Percentiles rank a stretch among this genome's conserved stretches.
Evolutionary conservation across 306 rosid species (phyloP).

Genomic region (Prunus davidiana): DNA sequence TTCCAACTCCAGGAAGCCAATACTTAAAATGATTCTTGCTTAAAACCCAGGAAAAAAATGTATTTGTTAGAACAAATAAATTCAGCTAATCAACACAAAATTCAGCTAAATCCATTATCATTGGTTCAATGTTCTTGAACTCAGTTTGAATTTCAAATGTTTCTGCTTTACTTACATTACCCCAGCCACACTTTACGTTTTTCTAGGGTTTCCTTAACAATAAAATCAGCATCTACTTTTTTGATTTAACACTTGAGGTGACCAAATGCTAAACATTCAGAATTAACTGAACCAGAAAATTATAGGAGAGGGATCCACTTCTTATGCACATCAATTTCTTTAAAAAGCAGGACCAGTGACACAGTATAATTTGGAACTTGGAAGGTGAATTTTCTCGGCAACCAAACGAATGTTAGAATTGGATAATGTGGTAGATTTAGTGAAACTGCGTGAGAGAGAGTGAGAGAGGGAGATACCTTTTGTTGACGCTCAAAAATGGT

Average conservation of each 20-base stretch:
- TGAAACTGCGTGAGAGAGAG: neutral
- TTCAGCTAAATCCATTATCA: neutral
- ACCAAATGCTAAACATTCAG: neutral
- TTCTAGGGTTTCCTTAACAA: neutral
- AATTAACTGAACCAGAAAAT: neutral
- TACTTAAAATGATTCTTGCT: neutral
- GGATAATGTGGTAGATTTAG: neutral
- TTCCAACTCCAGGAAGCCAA: neutral
- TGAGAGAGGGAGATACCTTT: conserved; percentile 34
- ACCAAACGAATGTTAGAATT: neutral
- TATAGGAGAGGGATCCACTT: neutral
- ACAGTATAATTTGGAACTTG: neutral
- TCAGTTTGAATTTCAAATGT: too few species aligned
- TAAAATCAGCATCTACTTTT: neutral
- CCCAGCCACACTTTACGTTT: neutral
- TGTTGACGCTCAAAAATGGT: too few species aligned
- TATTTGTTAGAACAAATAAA: neutral
- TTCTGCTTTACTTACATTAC: neutral
- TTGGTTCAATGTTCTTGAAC: too few species aligned
- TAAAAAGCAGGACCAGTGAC: neutral
- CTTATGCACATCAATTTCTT: neutral
- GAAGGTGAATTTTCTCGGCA: neutral
- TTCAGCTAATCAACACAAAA: neutral
- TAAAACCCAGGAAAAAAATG: neutral
- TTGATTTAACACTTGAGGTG: neutral